A percentile compares a stretch with the other conserved stretches of the same genome.
These are phyloP conservation scores for Hyaloscypha finlandica DNA, from an alignment of 495 filamentous ascomycete genomes.

Conservation along the genomic window DNA sequence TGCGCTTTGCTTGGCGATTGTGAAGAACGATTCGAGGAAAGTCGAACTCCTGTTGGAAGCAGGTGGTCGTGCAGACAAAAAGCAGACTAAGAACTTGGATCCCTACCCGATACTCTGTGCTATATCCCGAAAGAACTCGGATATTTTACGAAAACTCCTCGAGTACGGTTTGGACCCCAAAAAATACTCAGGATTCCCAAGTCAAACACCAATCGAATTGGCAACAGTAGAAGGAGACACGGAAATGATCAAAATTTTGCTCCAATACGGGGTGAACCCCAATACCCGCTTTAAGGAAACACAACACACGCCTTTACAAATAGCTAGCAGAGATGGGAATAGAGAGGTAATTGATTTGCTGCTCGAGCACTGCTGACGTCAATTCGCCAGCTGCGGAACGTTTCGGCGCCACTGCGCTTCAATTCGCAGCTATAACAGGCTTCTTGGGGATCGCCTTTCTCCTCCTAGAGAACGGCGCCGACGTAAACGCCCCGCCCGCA, in stretches of 20 bases:
- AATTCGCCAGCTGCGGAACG: background rate
- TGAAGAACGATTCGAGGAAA: background rate
- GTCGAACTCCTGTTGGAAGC: background rate
- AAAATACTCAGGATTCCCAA: background rate
- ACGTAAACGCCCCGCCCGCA: slow-evolving; percentile 37
- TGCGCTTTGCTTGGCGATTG: background rate
- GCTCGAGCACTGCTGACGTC: slow-evolving; percentile 31
- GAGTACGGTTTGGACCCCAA: background rate
- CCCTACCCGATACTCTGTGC: background rate
- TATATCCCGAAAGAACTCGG: background rate
- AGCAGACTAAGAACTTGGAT: background rate
- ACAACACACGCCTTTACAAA: background rate
- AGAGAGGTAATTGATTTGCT: slow-evolving; percentile 24
- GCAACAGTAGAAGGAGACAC: background rate
- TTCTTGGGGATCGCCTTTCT: slow-evolving; percentile 27
- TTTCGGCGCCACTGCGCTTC: slow-evolving; percentile 36
- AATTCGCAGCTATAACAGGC: slow-evolving; percentile 37
- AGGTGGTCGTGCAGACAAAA: background rate
- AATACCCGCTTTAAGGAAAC: background rate
- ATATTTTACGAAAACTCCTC: background rate
- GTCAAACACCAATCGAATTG: background rate
- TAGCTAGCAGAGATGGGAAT: background rate
- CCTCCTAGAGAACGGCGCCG: slow-evolving; percentile 31
- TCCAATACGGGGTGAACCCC: background rate
- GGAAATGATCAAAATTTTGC: background rate